Evolutionary conservation across 108 stramenopile species (phyloP).

Genomic region (Chaetoceros tenuissimus): DNA sequence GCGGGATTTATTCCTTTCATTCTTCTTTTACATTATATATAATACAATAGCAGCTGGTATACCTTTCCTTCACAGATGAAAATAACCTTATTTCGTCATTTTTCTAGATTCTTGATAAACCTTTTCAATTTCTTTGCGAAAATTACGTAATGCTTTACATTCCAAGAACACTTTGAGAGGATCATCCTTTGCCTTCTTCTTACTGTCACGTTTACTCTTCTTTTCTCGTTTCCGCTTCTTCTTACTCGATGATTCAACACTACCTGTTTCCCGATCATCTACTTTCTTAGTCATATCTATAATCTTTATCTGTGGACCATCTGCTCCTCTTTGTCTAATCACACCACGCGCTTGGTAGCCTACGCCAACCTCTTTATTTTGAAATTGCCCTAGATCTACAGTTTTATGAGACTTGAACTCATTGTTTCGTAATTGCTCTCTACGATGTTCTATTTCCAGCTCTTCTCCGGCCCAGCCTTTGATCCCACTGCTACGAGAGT

Average conservation of each 20-base stretch:
- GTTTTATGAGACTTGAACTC: constrained; percentile 15
- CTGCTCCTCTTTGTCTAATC: constrained; percentile 46
- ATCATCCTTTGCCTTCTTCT: not conserved
- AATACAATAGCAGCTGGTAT: too few species aligned
- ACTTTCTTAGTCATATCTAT: constrained; percentile 33
- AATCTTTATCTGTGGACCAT: constrained; percentile 2
- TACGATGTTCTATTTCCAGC: constrained; percentile 39
- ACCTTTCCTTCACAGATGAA: too few species aligned
- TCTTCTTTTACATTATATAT: too few species aligned
- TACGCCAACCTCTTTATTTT: constrained; percentile 63
- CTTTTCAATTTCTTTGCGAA: constrained; percentile 65
- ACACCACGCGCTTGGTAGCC: constrained; percentile 84
- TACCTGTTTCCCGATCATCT: not conserved
- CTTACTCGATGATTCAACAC: constrained; percentile 2
- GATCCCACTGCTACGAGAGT: too few species aligned
- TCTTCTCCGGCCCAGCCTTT: constrained; percentile 46
- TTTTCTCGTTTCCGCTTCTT: constrained; percentile 15
- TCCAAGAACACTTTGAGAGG: constrained; percentile 21
- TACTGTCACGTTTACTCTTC: constrained; percentile 2
- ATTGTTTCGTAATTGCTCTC: constrained; percentile 4
- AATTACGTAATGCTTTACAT: constrained; percentile 50
- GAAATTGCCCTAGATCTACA: constrained; percentile 72
- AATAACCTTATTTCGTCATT: not conserved
- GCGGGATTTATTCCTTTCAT: too few species aligned
- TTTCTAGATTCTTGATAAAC: constrained; percentile 9